A percentile compares a stretch with the other conserved stretches of the same genome.
phyloP scores from a whole-genome alignment of 1,284 basidiomycete genomes.

The Rhodotorula sp. region DNA sequence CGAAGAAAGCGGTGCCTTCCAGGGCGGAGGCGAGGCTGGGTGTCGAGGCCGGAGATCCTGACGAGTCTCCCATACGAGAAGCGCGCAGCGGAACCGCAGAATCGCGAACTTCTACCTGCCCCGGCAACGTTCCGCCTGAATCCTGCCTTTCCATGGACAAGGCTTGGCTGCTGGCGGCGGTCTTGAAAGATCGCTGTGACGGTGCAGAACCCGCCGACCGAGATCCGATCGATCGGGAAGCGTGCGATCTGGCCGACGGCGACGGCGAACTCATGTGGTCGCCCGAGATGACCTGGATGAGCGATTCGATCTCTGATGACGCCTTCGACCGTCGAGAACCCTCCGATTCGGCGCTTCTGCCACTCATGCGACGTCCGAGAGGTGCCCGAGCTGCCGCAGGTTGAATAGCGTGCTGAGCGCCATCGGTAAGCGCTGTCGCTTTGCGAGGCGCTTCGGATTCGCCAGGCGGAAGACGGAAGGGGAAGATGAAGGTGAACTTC shows the following conservation, averaged over 20 bases:
- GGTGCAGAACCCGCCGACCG: background rate
- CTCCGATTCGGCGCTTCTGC: constrained; percentile 3
- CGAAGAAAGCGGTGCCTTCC: background rate
- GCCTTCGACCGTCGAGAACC: constrained; percentile 9
- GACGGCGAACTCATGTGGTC: constrained; percentile 1
- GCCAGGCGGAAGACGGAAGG: constrained; percentile 45
- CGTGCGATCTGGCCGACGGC: background rate
- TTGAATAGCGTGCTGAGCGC: background rate
- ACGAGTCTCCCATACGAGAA: background rate
- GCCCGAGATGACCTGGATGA: constrained; percentile 41
- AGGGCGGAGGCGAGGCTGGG: background rate
- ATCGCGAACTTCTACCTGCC: constrained; percentile 24
- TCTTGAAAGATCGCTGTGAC: constrained; percentile 13
- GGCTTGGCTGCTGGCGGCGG: background rate
- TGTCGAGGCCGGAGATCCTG: background rate
- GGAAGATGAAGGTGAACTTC: constrained; percentile 50
- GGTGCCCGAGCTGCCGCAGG: background rate
- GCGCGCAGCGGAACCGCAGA: constrained; percentile 33
- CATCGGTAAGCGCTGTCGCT: background rate
- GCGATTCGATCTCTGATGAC: constrained; percentile 37
- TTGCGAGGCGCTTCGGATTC: background rate
- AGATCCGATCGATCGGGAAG: background rate
- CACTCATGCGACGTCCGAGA: constrained; percentile 12
- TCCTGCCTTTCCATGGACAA: background rate
- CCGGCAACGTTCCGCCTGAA: background rate